Evolutionary conservation across 805 yeast species (phyloP).

Genomic region (Candida ipomoeae): DNA sequence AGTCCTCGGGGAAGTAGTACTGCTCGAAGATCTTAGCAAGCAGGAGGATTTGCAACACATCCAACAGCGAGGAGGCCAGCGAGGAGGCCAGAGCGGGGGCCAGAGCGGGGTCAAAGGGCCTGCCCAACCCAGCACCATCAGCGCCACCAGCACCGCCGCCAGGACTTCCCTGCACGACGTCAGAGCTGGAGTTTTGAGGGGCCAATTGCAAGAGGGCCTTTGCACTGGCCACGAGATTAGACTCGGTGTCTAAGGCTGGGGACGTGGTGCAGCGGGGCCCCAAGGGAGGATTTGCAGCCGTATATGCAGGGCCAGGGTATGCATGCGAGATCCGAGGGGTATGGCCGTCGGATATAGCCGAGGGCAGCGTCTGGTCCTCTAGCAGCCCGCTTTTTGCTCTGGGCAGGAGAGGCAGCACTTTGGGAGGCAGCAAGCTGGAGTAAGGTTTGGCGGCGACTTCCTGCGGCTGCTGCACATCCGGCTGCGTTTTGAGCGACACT

Average conservation of each 20-base stretch:
- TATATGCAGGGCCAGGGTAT: not conserved
- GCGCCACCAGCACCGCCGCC: too few relatives aligned
- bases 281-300: not conserved
- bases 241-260: not conserved
- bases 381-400: not conserved
- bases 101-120: slow-evolving; percentile 79
- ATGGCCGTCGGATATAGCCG: not conserved
- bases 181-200: slow-evolving; percentile 1
- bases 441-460: not conserved
- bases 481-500: not conserved
- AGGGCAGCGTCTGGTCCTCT: not conserved
- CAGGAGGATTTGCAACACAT: slow-evolving; percentile 21
- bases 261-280: not conserved
- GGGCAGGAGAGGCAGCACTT: not conserved
- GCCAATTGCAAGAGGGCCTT: slow-evolving; percentile 11
- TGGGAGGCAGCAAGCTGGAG: not conserved
- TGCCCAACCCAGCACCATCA: slow-evolving; percentile 29
- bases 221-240: slow-evolving; percentile 11
- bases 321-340: not conserved
- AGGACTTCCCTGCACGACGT: not conserved
- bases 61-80: slow-evolving; percentile 66
- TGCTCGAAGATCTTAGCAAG: slow-evolving; percentile 25
- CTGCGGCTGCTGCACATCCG: not conserved
- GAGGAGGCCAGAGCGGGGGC: slow-evolving; percentile 68
- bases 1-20: slow-evolving; percentile 9